Conservation (phyloP, 257 asterid species). For the Thymus mandschuricus region DNA sequence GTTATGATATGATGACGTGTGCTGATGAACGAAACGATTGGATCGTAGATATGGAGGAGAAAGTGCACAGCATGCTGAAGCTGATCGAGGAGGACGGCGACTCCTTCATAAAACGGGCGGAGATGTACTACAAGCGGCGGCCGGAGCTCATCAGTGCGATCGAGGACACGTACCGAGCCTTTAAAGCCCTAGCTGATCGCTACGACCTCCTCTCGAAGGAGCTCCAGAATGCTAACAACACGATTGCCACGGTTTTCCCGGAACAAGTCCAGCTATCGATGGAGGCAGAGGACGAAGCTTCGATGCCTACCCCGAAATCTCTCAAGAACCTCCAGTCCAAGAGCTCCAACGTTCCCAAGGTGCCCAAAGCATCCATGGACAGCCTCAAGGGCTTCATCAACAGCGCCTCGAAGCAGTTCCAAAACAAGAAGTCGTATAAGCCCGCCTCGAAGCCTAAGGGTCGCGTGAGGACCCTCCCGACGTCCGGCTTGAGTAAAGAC, state of each 20-base stretch:
- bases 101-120: slow-evolving; percentile 87
- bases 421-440: slow-evolving; percentile 41
- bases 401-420: slow-evolving; percentile 41
- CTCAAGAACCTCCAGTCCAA: not conserved
- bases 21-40: too few species aligned
- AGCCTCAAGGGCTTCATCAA: slow-evolving; percentile 41
- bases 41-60: slow-evolving; percentile 75
- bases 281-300: slow-evolving; percentile 46
- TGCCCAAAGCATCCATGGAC: slow-evolving; percentile 49
- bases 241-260: slow-evolving; percentile 58
- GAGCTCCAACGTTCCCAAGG: slow-evolving; percentile 39
- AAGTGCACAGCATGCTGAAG: slow-evolving; percentile 70
- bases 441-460: not conserved
- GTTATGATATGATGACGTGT: too few species aligned
- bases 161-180: slow-evolving; percentile 74
- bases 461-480: slow-evolving; percentile 31
- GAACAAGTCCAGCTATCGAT: slow-evolving; percentile 51
- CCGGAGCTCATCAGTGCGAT: slow-evolving; percentile 78
- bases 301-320: slow-evolving; percentile 12
- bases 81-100: slow-evolving; percentile 89
- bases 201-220: slow-evolving; percentile 81
- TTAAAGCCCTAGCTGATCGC: slow-evolving; percentile 82
- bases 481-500: slow-evolving; percentile 53
- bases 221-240: slow-evolving; percentile 67
- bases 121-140: slow-evolving; percentile 85